Conservation (phyloP, 164 flowering plant species). For the Dillenia turbinata region DNA sequence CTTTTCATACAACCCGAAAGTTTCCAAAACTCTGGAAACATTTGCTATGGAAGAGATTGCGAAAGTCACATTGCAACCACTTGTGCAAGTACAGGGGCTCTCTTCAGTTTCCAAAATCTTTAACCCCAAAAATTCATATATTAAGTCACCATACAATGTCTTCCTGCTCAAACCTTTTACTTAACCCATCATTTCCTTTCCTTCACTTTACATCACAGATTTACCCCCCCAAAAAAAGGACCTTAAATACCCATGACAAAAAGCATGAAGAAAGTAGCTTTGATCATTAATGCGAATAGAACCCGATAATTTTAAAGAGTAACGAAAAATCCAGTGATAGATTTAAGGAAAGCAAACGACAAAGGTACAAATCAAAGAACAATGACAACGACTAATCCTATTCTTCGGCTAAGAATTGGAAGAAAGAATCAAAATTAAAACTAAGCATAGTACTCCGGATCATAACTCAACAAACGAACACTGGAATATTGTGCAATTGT, state of each 20-base stretch:
- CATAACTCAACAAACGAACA: no score
- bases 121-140: conserved; percentile 17
- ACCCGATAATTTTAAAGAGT: no score
- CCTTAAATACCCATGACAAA: background rate
- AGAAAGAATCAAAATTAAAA: no score
- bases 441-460: no score
- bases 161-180: conserved; percentile 66
- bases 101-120: conserved; percentile 24
- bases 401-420: no score
- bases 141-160: conserved; percentile 15
- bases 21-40: conserved; percentile 6
- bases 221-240: no score
- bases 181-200: conserved; percentile 43
- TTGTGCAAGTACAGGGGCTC: conserved; percentile 48
- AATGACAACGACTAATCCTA: no score
- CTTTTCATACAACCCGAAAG: conserved; percentile 40
- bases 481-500: no score
- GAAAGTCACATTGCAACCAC: conserved; percentile 41
- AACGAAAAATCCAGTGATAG: no score
- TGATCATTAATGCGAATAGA: no score
- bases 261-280: background rate
- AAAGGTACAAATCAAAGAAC: no score
- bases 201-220: conserved; percentile 15
- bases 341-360: no score
- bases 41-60: conserved; percentile 56